Percentiles rank a stretch among this genome's conserved stretches.
phyloP scores from a whole-genome alignment of 768 basidiomycete genomes.

The Mycena galopus region DNA sequence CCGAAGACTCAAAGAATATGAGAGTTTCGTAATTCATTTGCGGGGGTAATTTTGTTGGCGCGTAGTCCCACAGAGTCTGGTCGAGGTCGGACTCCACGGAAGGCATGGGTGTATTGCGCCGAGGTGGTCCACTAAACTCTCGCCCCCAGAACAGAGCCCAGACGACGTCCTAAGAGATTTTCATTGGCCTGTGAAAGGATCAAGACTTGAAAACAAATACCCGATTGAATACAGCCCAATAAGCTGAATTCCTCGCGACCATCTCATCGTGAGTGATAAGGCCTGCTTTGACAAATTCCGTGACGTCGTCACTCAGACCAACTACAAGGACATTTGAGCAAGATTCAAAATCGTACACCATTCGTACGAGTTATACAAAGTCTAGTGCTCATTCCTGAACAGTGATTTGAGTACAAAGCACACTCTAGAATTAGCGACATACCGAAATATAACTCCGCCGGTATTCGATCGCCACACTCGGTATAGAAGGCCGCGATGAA shows the following conservation, averaged over 20 bases:
- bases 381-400: slow-evolving; percentile 28
- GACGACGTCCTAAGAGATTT: slow-evolving; percentile 47
- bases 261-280: slow-evolving; percentile 51
- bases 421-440: not conserved
- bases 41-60: slow-evolving; percentile 43
- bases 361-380: slow-evolving; percentile 23
- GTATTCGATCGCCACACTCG: slow-evolving; percentile 30
- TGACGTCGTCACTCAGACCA: slow-evolving; percentile 54
- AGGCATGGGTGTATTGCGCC: slow-evolving; percentile 47
- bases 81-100: slow-evolving; percentile 51
- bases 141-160: slow-evolving; percentile 61
- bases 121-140: slow-evolving; percentile 49
- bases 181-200: not conserved
- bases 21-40: slow-evolving; percentile 41
- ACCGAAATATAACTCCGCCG: slow-evolving; percentile 40
- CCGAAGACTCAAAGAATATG: slow-evolving; percentile 47
- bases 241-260: slow-evolving; percentile 54
- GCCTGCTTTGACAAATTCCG: slow-evolving; percentile 53
- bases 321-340: slow-evolving; percentile 39
- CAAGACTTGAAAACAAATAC: not conserved
- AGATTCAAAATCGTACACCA: not conserved
- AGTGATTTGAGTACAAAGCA: not conserved
- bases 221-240: slow-evolving; percentile 55
- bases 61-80: slow-evolving; percentile 46
- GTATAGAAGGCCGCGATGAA: slow-evolving; percentile 37